Percentiles rank a stretch among this genome's conserved stretches.
These are phyloP conservation scores for Fusarium sp. DNA, from an alignment of 2,329 filamentous ascomycete genomes.

Conservation along the genomic window DNA sequence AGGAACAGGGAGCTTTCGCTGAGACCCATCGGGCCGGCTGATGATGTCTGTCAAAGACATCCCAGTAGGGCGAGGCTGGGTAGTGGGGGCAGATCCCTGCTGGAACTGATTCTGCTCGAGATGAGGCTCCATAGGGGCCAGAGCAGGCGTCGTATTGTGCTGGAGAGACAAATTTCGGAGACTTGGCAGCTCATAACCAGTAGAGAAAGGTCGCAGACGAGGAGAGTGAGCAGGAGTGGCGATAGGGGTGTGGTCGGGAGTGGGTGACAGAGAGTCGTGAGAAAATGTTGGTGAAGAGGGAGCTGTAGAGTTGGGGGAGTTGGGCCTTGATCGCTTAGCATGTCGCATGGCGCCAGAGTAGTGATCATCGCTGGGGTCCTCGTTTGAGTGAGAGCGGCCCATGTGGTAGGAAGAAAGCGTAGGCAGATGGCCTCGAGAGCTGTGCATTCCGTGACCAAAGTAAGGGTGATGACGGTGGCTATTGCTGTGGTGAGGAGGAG, in stretches of 20 bases:
- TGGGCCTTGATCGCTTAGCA: conserved; percentile 88
- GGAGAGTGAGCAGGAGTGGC: conserved; percentile 96
- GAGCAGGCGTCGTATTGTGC: conserved; percentile 62
- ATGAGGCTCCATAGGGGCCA: conserved; percentile 67
- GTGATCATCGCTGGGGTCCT: conserved; percentile 79
- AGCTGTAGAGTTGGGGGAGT: conserved; percentile 93
- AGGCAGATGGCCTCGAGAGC: conserved; percentile 70
- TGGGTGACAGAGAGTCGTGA: conserved; percentile 93
- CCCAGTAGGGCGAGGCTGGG: conserved; percentile 64
- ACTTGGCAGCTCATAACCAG: conserved; percentile 82
- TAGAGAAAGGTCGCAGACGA: conserved; percentile 81
- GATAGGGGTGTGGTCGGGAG: conserved; percentile 97
- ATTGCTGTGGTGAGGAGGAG: conserved; percentile 52
- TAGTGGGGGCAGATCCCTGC: conserved; percentile 60
- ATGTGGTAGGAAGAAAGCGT: conserved; percentile 91
- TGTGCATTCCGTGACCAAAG: conserved; percentile 58
- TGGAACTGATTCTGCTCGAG: conserved; percentile 55
- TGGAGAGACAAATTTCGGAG: conserved; percentile 71
- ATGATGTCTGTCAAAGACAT: conserved; percentile 93
- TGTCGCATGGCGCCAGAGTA: conserved; percentile 73
- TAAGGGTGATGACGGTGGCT: conserved; percentile 62
- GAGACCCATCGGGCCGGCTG: conserved; percentile 83
- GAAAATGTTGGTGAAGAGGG: conserved; percentile 97
- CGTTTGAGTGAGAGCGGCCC: conserved; percentile 86
- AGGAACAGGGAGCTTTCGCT: conserved; percentile 89